phyloP scores from a whole-genome alignment of 2,329 filamentous ascomycete genomes.

The Rhinocladiella similis region DNA sequence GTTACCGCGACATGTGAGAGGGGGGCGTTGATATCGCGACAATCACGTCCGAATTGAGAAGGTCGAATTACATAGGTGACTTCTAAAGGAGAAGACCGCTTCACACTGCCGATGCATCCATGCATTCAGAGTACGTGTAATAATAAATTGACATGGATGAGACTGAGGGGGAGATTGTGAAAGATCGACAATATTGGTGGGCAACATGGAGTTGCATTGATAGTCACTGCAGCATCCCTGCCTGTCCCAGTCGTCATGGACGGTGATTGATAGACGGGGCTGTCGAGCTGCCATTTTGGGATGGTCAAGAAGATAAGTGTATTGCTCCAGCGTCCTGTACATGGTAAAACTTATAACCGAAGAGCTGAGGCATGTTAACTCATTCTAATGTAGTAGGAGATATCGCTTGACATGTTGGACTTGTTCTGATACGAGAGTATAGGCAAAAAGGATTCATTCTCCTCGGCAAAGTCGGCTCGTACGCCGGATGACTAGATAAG shows the following conservation, averaged over 20 bases:
- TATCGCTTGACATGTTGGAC: neutral
- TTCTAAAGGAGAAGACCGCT: slow-evolving; percentile 6
- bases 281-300: slow-evolving; percentile 1
- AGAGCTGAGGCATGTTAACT: neutral
- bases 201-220: neutral
- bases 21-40: slow-evolving; percentile 1
- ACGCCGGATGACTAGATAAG: neutral
- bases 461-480: neutral
- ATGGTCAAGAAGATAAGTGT: neutral
- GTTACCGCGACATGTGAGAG: neutral
- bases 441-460: neutral
- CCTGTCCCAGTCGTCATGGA: neutral
- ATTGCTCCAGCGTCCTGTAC: neutral
- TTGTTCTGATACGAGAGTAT: no score
- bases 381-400: neutral
- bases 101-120: neutral
- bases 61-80: neutral
- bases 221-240: neutral
- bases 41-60: slow-evolving; percentile 8
- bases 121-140: neutral
- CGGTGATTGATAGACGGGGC: neutral
- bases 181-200: neutral
- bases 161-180: neutral
- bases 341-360: slow-evolving; percentile 1
- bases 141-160: neutral